Evolutionary conservation across 2,329 filamentous ascomycete species (phyloP), one percentile per base, ranked within the genome.

Genomic region (Cephalotrichum gorgonifer): DNA sequence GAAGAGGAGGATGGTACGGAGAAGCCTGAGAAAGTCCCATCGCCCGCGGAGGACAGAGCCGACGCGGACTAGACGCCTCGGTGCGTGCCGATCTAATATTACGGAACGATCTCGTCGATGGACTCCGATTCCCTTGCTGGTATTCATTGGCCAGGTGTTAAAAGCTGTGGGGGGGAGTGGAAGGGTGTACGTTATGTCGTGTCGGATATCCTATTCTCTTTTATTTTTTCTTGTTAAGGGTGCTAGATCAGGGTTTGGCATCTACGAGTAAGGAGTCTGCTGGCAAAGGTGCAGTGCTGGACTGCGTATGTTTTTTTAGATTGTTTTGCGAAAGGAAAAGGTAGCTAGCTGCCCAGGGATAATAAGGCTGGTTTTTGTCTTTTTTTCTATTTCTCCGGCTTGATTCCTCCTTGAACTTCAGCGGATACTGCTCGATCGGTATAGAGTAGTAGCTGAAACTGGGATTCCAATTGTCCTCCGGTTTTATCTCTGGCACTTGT

Each of bases 1-100:
- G 46, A 48, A 3, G 46, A 48, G 14, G 46, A 30, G 14, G 46
- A 30, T 15, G 46, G 27, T 30, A 26, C 35, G 7, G 46, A 48
- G 26, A 38, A 47, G 22, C 35, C 44, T n/a, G 22, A 22, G 35
- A 39, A 39, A 11, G 35, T 4, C 12, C 35, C 17, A 11, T 39
- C 35, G n/a, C 35, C 35, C n/a, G 17, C 35, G 7, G 35, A 39
- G 17, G 35, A 39, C 7, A 20, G 35, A 20, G 11, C 35, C 5
- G 35, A 39, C 12, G 35, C n/a, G 17, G 35, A 39, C n/a, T 39
- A 20, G 12, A 20, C 7, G 17, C 9, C n/a, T 31, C 11, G 17
- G 6, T n/a, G 35, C 15, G 8, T 17, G 33, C n/a, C n/a, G n/a
- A n/a, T n/a, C n/a, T n/a, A n/a, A n/a, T n/a, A n/a, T n/a, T n/a